A percentile compares a stretch with the other conserved stretches of the same genome.
These are phyloP conservation scores for Auricularia heimuer DNA, from an alignment of 768 basidiomycete genomes.

Conservation along the genomic window DNA sequence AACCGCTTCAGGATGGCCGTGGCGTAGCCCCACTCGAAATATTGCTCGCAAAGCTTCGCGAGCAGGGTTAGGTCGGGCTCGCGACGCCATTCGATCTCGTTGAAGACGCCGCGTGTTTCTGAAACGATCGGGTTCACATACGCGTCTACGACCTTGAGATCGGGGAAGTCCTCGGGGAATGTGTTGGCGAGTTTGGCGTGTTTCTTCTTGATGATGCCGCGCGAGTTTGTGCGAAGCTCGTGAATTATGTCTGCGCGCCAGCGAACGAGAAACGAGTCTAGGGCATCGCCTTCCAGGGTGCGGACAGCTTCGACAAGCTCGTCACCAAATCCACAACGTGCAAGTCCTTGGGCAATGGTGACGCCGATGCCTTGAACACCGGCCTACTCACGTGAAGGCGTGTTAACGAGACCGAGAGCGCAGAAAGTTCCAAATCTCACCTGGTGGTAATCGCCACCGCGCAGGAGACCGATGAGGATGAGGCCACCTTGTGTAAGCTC, in stretches of 20 bases:
- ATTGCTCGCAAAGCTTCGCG: constrained; percentile 72
- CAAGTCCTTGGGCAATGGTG: constrained; percentile 65
- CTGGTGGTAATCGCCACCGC: constrained; percentile 85
- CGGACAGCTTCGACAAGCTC: constrained; percentile 50
- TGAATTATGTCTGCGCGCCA: constrained; percentile 57
- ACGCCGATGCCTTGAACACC: constrained; percentile 61
- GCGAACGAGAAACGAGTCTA: constrained; percentile 42
- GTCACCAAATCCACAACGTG: constrained; percentile 73
- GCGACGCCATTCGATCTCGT: constrained; percentile 35
- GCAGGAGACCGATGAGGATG: constrained; percentile 73
- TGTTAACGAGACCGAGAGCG: not conserved
- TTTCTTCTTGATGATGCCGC: constrained; percentile 54
- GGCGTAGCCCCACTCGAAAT: constrained; percentile 87
- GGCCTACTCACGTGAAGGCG: constrained; percentile 9
- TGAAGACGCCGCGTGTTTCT: constrained; percentile 39
- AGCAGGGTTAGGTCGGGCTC: constrained; percentile 65
- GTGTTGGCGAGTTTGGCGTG: constrained; percentile 46
- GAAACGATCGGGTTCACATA: constrained; percentile 75
- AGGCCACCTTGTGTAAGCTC: constrained; percentile 54
- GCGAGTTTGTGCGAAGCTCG: constrained; percentile 59
- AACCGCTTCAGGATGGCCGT: constrained; percentile 79
- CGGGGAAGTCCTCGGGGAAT: constrained; percentile 60
- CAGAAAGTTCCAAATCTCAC: constrained; percentile 16
- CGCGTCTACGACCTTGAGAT: constrained; percentile 60
- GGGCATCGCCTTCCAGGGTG: constrained; percentile 32